Percentiles rank a stretch among this genome's conserved stretches.
Conservation (phyloP, 768 basidiomycete species). For the Amanita exitialis region DNA sequence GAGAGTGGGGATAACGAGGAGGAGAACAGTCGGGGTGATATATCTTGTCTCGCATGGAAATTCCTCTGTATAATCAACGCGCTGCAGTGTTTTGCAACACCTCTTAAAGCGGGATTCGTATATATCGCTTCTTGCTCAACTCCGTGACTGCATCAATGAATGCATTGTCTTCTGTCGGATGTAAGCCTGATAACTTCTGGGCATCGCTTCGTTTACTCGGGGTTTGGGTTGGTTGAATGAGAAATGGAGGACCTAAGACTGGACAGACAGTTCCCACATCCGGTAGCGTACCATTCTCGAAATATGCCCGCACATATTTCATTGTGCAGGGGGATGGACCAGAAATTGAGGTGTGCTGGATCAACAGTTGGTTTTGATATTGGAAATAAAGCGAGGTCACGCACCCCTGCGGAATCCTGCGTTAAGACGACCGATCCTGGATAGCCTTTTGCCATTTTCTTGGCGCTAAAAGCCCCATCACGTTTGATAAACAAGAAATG, state of each 20-base stretch:
- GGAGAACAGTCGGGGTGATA: no score
- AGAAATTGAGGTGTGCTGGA: slow-evolving; percentile 11
- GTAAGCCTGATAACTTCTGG: neutral
- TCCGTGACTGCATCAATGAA: neutral
- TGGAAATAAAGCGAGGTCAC: neutral
- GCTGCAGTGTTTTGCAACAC: no score
- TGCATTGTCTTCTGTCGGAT: neutral
- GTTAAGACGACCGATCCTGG: slow-evolving; percentile 13
- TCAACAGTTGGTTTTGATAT: neutral
- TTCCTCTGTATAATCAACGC: no score
- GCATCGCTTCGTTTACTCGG: neutral
- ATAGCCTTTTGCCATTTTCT: slow-evolving; percentile 13
- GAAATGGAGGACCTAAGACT: slow-evolving; percentile 1
- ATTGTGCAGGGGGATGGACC: slow-evolving; percentile 11
- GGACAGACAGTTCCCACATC: slow-evolving; percentile 11
- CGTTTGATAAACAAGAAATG: neutral
- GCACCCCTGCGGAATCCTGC: neutral
- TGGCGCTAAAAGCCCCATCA: slow-evolving; percentile 6
- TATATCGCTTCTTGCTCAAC: slow-evolving; percentile 18
- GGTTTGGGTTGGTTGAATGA: neutral
- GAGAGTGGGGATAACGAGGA: no score
- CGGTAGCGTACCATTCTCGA: slow-evolving; percentile 13
- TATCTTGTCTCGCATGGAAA: no score
- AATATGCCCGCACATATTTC: slow-evolving; percentile 10
- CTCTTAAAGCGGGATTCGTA: no score